A percentile compares a stretch with the other conserved stretches of the same genome.
These are phyloP conservation scores for Xylariaceae sp. DNA, from an alignment of 2,329 filamentous ascomycete genomes.

Conservation along the genomic window DNA sequence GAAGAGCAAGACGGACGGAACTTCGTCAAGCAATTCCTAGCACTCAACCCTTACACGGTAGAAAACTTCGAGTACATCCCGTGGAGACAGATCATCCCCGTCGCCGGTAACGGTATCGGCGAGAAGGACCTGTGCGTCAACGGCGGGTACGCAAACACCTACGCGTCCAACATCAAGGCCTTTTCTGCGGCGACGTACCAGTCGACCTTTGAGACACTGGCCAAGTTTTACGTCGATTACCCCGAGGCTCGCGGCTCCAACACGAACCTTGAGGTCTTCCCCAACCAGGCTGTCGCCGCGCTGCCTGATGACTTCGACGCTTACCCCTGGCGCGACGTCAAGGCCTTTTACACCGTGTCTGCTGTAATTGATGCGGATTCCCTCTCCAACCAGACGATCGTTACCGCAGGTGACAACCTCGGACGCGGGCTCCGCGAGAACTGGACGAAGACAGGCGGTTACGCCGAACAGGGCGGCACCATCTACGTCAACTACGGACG, in stretches of 20 bases:
- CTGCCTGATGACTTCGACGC: constrained; percentile 21
- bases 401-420: constrained; percentile 6
- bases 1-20: background rate
- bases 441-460: background rate
- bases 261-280: constrained; percentile 15
- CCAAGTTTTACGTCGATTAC: constrained; percentile 13
- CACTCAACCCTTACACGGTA: background rate
- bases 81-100: background rate
- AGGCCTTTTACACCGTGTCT: constrained; percentile 1
- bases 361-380: background rate
- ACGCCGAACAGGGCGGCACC: background rate
- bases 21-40: background rate
- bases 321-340: constrained; percentile 25
- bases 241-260: constrained; percentile 7
- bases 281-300: constrained; percentile 11
- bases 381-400: constrained; percentile 2
- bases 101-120: background rate
- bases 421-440: constrained; percentile 11
- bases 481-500: constrained; percentile 6
- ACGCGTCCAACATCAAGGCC: constrained; percentile 10
- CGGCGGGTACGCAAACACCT: constrained; percentile 5
- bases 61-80: background rate
- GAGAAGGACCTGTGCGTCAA: background rate
- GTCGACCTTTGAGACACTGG: constrained; percentile 16
- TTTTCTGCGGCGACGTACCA: constrained; percentile 9